Evolutionary conservation across 2,329 filamentous ascomycete species (phyloP).

Genomic region (Xylaria sp.): DNA sequence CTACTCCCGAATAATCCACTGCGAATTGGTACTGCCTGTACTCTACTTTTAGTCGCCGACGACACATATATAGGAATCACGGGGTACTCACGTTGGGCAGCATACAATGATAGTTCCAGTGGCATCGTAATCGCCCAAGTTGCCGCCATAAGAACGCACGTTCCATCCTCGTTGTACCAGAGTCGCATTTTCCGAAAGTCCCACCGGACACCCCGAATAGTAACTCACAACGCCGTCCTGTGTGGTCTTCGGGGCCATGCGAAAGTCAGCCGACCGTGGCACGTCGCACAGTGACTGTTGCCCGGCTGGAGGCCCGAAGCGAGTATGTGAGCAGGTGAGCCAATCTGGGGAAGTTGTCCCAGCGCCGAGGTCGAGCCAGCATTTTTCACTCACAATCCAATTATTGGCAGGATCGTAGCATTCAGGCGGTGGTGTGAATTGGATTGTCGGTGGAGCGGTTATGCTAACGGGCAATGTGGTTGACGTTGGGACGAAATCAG

Average conservation of each 20-base stretch:
- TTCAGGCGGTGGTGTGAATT: constrained; percentile 24
- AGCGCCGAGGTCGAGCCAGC: constrained; percentile 8
- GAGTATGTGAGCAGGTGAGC: constrained; percentile 21
- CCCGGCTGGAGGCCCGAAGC: constrained; percentile 17
- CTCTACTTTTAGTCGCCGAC: no score
- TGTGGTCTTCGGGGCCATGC: constrained; percentile 6
- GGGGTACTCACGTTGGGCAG: constrained; percentile 28
- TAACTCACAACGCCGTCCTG: constrained; percentile 19
- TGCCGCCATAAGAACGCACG: neutral
- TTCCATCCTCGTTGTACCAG: no score
- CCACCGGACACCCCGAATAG: constrained; percentile 22
- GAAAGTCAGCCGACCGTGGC: neutral
- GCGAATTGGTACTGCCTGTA: constrained; percentile 22
- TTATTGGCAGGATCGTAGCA: constrained; percentile 26
- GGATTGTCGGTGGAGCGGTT: constrained; percentile 22
- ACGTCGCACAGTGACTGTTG: constrained; percentile 2
- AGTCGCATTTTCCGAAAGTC: neutral
- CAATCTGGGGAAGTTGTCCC: constrained; percentile 8
- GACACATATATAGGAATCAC: no score
- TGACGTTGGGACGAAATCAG: constrained; percentile 2
- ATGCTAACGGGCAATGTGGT: constrained; percentile 17
- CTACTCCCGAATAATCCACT: neutral
- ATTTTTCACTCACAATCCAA: constrained; percentile 28
- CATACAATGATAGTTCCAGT: constrained; percentile 17
- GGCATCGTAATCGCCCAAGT: constrained; percentile 21